A percentile compares a stretch with the other conserved stretches of the same genome.
These are phyloP conservation scores for Arctostaphylos glauca DNA, from an alignment of 148 eudicot species.

Conservation along the genomic window DNA sequence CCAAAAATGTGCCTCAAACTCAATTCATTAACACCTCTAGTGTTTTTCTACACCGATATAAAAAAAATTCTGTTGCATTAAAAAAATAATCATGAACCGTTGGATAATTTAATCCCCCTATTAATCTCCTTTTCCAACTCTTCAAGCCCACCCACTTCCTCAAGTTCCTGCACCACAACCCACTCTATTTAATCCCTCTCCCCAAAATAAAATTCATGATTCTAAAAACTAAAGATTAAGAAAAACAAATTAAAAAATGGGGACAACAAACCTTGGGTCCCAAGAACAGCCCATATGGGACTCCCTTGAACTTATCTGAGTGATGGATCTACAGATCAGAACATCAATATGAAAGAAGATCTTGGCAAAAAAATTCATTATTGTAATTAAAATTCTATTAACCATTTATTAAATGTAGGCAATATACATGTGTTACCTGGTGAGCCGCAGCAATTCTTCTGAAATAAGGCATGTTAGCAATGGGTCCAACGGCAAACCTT, in stretches of 20 bases:
- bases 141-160: conserved; percentile 80
- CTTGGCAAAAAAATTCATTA: too few relatives aligned
- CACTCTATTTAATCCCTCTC: background rate
- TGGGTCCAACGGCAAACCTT: conserved; percentile 93
- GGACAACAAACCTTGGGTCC: conserved; percentile 71
- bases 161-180: conserved; percentile 76
- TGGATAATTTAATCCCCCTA: conserved; percentile 38
- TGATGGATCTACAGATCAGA: conserved; percentile 71
- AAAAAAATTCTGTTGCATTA: too few relatives aligned
- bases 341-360: too few relatives aligned
- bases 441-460: conserved; percentile 93
- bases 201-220: too few relatives aligned
- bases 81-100: too few relatives aligned
- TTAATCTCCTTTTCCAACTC: conserved; percentile 84
- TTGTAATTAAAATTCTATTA: too few relatives aligned
- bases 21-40: too few relatives aligned
- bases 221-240: too few relatives aligned
- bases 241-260: conserved; percentile 2
- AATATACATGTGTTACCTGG: conserved; percentile 43
- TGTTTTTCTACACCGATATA: too few relatives aligned
- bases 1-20: too few relatives aligned
- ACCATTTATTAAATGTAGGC: too few relatives aligned
- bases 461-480: conserved; percentile 85
- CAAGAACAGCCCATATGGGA: conserved; percentile 92
- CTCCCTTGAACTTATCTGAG: conserved; percentile 88